Percentiles rank a stretch among this genome's conserved stretches.
Conservation (phyloP, 2,329 filamentous ascomycete species). For the Claviceps digitariae region DNA sequence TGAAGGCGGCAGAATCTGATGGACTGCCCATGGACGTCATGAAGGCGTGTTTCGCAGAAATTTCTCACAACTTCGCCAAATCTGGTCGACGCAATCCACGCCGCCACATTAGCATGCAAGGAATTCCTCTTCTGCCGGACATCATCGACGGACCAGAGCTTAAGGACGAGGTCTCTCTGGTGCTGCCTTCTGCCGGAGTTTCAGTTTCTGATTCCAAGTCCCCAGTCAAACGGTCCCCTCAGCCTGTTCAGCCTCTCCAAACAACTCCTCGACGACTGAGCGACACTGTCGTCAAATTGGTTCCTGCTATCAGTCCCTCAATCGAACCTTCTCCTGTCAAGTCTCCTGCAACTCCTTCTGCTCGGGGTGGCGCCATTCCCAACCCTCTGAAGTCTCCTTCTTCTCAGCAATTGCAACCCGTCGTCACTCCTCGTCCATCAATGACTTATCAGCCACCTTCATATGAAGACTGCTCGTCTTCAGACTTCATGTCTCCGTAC, state of each 20-base stretch:
- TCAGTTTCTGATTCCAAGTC: conserved; percentile 12
- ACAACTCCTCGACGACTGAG: conserved; percentile 13
- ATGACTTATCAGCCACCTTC: not conserved
- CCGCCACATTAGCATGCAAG: conserved; percentile 6
- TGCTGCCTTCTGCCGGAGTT: conserved; percentile 10
- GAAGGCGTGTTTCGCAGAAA: conserved; percentile 15
- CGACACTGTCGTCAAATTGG: conserved; percentile 16
- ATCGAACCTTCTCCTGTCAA: conserved; percentile 18
- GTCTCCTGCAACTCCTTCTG: conserved; percentile 14
- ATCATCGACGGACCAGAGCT: conserved; percentile 18
- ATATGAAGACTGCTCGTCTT: not conserved
- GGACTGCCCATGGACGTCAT: conserved; percentile 12
- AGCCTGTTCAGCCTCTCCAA: conserved; percentile 16
- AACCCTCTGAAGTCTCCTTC: not conserved
- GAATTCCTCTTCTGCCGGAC: conserved; percentile 13
- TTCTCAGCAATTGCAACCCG: not conserved
- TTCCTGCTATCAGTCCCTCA: conserved; percentile 13
- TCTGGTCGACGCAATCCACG: conserved; percentile 1
- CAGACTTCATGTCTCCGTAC: not conserved
- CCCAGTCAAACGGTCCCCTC: conserved; percentile 17
- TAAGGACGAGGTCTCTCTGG: conserved; percentile 12
- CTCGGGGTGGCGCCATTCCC: conserved; percentile 7
- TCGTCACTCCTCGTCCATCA: not conserved
- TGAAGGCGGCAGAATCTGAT: conserved; percentile 10
- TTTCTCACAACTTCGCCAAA: conserved; percentile 9